Percentiles rank a stretch among this genome's conserved stretches.
Evolutionary conservation across 2,329 filamentous ascomycete genomes (phyloP).

Genomic region (Lachnellula suecica): DNA sequence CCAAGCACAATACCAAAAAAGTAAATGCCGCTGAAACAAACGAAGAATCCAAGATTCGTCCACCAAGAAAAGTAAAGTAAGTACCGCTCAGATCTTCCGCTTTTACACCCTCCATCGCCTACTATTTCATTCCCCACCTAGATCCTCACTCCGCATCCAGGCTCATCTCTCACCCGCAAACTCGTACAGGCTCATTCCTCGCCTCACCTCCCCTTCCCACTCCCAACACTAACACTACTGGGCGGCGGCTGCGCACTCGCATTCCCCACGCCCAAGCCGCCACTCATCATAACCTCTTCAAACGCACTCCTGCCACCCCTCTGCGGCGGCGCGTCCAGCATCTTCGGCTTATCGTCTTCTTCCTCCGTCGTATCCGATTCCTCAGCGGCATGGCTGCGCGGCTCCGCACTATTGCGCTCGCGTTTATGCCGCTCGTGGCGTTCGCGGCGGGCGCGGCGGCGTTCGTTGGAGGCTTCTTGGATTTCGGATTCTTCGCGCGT

Average conservation of each 20-base stretch:
- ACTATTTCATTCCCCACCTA: too few relatives aligned
- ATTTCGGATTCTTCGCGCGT: slow-evolving; percentile 32
- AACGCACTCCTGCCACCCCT: slow-evolving; percentile 11
- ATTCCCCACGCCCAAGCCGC: slow-evolving; percentile 20
- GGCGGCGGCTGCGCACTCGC: background rate
- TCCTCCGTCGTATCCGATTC: slow-evolving; percentile 13
- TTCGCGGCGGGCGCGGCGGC: slow-evolving; percentile 30
- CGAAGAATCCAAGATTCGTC: too few relatives aligned
- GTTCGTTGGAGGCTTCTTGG: slow-evolving; percentile 21
- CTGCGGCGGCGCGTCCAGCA: slow-evolving; percentile 27
- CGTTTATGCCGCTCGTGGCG: slow-evolving; percentile 33
- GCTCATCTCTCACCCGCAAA: too few relatives aligned
- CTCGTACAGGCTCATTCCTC: too few relatives aligned
- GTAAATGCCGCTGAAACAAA: too few relatives aligned
- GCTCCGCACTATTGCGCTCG: slow-evolving; percentile 21
- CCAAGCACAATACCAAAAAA: too few relatives aligned
- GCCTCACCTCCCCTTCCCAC: background rate
- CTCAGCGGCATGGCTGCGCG: slow-evolving; percentile 13
- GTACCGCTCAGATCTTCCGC: too few relatives aligned
- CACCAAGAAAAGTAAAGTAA: too few relatives aligned
- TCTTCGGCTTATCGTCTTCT: slow-evolving; percentile 20
- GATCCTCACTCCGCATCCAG: too few relatives aligned
- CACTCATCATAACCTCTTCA: slow-evolving; percentile 30
- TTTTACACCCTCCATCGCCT: too few relatives aligned
- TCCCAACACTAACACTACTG: background rate